Evolutionary conservation across 2,329 filamentous ascomycete species (phyloP).

Genomic region (Penicillium sumatraense): DNA sequence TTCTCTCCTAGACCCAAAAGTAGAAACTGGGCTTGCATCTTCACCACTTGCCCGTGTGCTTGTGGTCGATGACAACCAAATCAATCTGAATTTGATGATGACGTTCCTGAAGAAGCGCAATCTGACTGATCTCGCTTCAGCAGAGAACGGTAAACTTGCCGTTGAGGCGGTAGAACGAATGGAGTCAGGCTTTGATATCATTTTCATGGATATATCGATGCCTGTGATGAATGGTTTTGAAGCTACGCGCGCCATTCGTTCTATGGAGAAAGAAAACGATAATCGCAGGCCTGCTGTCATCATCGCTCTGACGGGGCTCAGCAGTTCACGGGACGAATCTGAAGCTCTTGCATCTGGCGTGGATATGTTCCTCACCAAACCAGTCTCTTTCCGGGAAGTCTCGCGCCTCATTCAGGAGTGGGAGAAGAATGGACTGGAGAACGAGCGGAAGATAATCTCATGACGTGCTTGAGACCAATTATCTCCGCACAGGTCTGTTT

Average conservation of each 20-base stretch:
- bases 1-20: slow-evolving; percentile 18
- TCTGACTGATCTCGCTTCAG: slow-evolving; percentile 40
- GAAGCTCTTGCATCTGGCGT: slow-evolving; percentile 50
- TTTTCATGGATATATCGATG: slow-evolving; percentile 57
- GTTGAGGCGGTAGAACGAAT: slow-evolving; percentile 44
- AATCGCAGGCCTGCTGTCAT: slow-evolving; percentile 41
- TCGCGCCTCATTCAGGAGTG: slow-evolving; percentile 43
- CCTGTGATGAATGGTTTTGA: slow-evolving; percentile 55
- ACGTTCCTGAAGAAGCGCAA: slow-evolving; percentile 48
- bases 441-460: slow-evolving; percentile 13
- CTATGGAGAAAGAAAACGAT: slow-evolving; percentile 42
- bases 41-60: slow-evolving; percentile 36
- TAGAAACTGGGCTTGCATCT: slow-evolving; percentile 11
- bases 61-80: slow-evolving; percentile 52
- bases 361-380: slow-evolving; percentile 54
- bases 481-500: neutral
- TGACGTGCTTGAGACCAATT: neutral
- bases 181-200: slow-evolving; percentile 45
- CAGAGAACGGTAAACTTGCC: slow-evolving; percentile 49
- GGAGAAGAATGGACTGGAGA: slow-evolving; percentile 26
- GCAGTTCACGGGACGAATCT: slow-evolving; percentile 48
- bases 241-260: slow-evolving; percentile 52
- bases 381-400: slow-evolving; percentile 51
- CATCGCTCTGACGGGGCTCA: slow-evolving; percentile 52
- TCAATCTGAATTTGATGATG: slow-evolving; percentile 51